phyloP scores from a whole-genome alignment of 73 alveolate species.

The Tetrahymena malaccensis region DNA sequence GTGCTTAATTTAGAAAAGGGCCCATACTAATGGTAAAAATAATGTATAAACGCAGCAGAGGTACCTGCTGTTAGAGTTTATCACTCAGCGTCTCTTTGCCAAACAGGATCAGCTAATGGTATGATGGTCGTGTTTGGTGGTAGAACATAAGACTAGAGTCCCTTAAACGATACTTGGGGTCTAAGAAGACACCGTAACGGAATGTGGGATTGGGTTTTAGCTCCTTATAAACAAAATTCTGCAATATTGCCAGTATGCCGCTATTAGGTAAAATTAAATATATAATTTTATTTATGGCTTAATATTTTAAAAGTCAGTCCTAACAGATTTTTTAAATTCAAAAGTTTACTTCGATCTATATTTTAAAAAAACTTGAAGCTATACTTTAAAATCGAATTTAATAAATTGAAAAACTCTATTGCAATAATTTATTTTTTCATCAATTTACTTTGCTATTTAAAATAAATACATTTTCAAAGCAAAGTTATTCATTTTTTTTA shows the following conservation, averaged over 20 bases:
- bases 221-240: constrained; percentile 66
- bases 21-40: constrained; percentile 82
- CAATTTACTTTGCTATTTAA: no score
- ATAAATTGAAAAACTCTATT: no score
- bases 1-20: constrained; percentile 73
- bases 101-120: constrained; percentile 96
- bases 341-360: background rate
- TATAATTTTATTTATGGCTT: background rate
- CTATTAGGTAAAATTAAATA: constrained; percentile 2
- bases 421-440: no score
- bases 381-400: no score
- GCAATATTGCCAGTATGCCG: constrained; percentile 55
- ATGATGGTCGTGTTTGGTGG: constrained; percentile 97
- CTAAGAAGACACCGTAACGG: constrained; percentile 97
- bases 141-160: constrained; percentile 74
- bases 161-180: constrained; percentile 96
- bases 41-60: constrained; percentile 64
- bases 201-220: constrained; percentile 99
- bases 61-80: constrained; percentile 91
- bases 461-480: no score
- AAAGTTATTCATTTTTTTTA: no score
- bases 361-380: background rate
- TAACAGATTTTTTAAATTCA: background rate
- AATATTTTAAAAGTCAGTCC: background rate
- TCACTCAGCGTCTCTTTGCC: constrained; percentile 94